A percentile compares a stretch with the other conserved stretches of the same genome.
phyloP scores from a whole-genome alignment of 2,329 filamentous ascomycete species.

The Claviceps monticola region DNA sequence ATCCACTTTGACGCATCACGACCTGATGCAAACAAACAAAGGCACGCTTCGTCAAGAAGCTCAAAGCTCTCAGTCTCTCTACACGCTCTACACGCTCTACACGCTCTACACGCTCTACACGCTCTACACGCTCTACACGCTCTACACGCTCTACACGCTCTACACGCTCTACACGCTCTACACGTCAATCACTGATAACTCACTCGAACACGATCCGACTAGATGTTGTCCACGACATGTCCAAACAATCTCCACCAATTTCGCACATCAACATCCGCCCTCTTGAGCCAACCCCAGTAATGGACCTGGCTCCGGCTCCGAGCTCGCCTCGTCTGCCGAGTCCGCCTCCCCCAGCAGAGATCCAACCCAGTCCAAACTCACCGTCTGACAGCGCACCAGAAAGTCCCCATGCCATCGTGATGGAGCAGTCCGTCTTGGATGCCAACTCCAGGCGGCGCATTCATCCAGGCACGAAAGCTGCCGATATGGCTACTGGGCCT shows the following conservation, averaged over 20 bases:
- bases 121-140: neutral
- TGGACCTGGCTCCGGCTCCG: constrained; percentile 47
- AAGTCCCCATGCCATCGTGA: constrained; percentile 45
- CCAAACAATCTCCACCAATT: neutral
- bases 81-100: neutral
- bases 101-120: no score
- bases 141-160: neutral
- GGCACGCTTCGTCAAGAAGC: no score
- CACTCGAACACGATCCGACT: neutral
- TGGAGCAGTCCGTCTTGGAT: constrained; percentile 51
- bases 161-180: neutral
- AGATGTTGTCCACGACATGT: neutral
- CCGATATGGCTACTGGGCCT: constrained; percentile 84
- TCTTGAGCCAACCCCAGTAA: constrained; percentile 16
- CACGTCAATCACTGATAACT: no score
- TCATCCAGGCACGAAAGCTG: constrained; percentile 80
- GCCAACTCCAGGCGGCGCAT: constrained; percentile 71
- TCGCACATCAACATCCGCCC: neutral
- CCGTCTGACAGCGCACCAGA: constrained; percentile 44
- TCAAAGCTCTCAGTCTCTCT: neutral
- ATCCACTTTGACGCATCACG: neutral
- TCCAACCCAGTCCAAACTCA: constrained; percentile 73
- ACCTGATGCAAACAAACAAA: no score
- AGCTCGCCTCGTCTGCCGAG: constrained; percentile 88
- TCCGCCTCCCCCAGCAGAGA: constrained; percentile 87